Base-by-base conservation (phyloP, 2,329 filamentous ascomycete genomes). In the Davidsoniella australis region DNA sequence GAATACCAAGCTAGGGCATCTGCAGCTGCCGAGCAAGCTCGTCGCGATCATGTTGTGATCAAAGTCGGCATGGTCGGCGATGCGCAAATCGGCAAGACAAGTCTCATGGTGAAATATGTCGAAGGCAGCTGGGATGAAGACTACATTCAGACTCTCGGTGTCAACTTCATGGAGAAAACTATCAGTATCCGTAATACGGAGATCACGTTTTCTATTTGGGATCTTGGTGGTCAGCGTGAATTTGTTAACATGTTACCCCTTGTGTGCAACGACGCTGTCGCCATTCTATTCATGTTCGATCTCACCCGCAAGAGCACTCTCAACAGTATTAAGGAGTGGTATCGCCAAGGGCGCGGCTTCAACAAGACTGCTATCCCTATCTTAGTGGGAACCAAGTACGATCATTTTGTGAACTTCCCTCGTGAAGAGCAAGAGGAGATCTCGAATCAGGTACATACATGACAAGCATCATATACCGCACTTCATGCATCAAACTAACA, bases 121-220 rank as follows among this genome's bases (percentile, higher is more conserved):
- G 91, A 98, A 68, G 91, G 91, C 53, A 95, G 88, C 66, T 98
- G 91, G 87, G 91, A 98, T 64, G 91, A 98, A 68, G 91, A 98
- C 64, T 98, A 98, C 66, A 98, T 98, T 60, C 91, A 98, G 68
- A 98, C 91, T 18, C 70, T 98, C 41, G 91, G 91, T 57, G 91
- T 98, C 66, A 98, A 98, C 66, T 98, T 98, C 67, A 98, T 98
- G 91, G 91, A 98, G 66, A 98, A 98, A 74, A 98, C 91, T 36
- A 98, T 98, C 62, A 94, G 86, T 55, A 98, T 98, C 65, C 84
- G 91, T 54, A 98, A 98, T 67, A 98, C 91, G 14, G 91, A 98
- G 67, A 98, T 98, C 64, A 98, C 91, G 41, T 98, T 98, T 68
- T 94, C 87, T 54, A 98, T 98, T 62, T 98, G 91, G 91, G 91